These are phyloP conservation scores for Leccinum pachyderme DNA, from an alignment of 1,284 basidiomycete genomes.

Conservation along the genomic window DNA sequence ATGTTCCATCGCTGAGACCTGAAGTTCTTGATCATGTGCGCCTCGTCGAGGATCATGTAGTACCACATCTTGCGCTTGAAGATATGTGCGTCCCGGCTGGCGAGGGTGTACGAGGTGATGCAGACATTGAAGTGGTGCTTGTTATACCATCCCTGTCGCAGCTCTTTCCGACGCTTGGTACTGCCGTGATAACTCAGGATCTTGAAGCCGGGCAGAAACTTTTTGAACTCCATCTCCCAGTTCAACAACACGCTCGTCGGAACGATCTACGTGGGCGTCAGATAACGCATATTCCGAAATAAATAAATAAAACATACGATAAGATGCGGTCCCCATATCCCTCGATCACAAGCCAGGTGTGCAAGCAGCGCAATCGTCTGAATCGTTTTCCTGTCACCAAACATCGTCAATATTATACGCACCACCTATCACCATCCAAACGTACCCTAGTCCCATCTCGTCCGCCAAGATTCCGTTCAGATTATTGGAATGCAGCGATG, in stretches of 20 bases:
- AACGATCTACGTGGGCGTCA: conserved; percentile 57
- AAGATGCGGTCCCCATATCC: conserved; percentile 96
- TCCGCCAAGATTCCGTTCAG: conserved; percentile 93
- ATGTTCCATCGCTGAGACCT: conserved; percentile 95
- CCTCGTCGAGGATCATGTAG: conserved; percentile 96
- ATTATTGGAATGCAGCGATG: conserved; percentile 82
- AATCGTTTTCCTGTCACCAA: conserved; percentile 82
- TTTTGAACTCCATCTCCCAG: conserved; percentile 99
- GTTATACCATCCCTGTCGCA: conserved; percentile 92
- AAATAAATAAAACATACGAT: conserved; percentile 50
- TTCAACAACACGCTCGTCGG: conserved; percentile 95
- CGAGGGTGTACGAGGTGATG: conserved; percentile 93
- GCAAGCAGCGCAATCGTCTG: conserved; percentile 93
- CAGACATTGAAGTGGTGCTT: conserved; percentile 94
- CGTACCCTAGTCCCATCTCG: conserved; percentile 89
- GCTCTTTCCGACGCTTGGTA: conserved; percentile 89
- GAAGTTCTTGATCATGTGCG: conserved; percentile 99
- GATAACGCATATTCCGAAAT: not conserved
- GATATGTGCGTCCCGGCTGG: conserved; percentile 89
- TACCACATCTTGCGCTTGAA: conserved; percentile 96
- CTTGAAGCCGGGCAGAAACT: conserved; percentile 93
- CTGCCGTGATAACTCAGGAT: conserved; percentile 91
- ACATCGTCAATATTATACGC: conserved; percentile 3
- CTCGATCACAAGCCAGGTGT: conserved; percentile 90
- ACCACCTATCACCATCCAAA: conserved; percentile 12